phyloP scores from a whole-genome alignment of 345 rosid species.

The Hevea brasiliensis region DNA sequence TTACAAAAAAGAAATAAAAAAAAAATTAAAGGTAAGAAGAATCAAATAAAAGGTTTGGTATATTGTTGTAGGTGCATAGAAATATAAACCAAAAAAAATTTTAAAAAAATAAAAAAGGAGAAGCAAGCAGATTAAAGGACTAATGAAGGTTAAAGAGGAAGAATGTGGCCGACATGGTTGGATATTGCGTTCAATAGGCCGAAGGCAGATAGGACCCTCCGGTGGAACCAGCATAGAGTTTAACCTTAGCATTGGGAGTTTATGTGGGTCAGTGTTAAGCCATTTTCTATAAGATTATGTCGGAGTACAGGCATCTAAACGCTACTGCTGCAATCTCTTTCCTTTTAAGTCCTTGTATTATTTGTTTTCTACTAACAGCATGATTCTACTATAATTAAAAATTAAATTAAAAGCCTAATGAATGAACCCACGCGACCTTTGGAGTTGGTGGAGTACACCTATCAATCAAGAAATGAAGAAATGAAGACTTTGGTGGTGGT shows the following conservation, averaged over 20 bases:
- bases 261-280: slow-evolving; percentile 7
- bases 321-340: background rate
- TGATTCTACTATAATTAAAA: too few species aligned
- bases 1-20: too few species aligned
- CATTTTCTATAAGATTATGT: slow-evolving; percentile 43
- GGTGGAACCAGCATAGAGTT: slow-evolving; percentile 19
- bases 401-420: background rate
- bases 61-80: background rate
- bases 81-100: background rate
- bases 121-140: background rate
- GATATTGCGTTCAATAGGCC: slow-evolving; percentile 22
- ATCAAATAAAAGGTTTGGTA: background rate
- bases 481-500: background rate
- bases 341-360: too few species aligned
- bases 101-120: too few species aligned
- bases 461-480: background rate
- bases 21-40: too few species aligned
- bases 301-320: slow-evolving; percentile 31
- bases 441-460: slow-evolving; percentile 1
- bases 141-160: slow-evolving; percentile 1
- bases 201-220: slow-evolving; percentile 58
- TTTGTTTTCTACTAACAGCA: too few species aligned
- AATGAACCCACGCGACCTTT: slow-evolving; percentile 14
- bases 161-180: slow-evolving; percentile 46
- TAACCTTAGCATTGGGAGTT: slow-evolving; percentile 16